Evolutionary conservation across 345 rosid genomes (phyloP), one percentile per base, ranked within the genome.

Genomic region (Boechera divaricarpa): DNA sequence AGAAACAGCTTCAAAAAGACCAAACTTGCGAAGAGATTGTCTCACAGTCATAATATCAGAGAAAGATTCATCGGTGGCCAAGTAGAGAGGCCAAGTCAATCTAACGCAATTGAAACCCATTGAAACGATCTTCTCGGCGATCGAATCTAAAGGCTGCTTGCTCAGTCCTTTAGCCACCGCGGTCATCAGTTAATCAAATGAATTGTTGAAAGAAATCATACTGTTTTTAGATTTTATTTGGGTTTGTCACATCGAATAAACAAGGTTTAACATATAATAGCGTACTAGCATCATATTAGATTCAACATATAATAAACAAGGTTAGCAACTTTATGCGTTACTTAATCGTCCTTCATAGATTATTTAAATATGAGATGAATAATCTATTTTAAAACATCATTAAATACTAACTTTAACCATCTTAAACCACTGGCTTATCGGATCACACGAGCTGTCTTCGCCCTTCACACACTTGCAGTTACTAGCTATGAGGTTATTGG

Each of bases 121-220:
- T 11, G 80, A 69, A 10, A 55, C 57, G 15, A 89, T 77, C 60
- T 33, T 60, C 51, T 64, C 67, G 24, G 86, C 74, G 41, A 88
- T 78, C 52, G 49, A 38, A 69, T 83, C 83, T 33, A 89, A 7
- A 0, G 97, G 86, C 77, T 79, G 91, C 78, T 87, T 88, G 88
- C 83, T 82, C 5, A 91, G 81, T 10, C 95, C 97, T 81, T 91
- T 93, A 1, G 97, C 95, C 66, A 91, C 87, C 63, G 86, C 72
- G 1, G 86, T 21, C 24, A 21, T 21, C 24, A 21, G 24, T 21
- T 21, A 18, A 18, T 1, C 24, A 21, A 21, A 21, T 21, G 24
- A 21, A 21, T 21, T 21, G 24, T 21, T 21, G 24, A 21, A 21
- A 21, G 24, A 21, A 21, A 1, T 21, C 24, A 21, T 21, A 21